Evolutionary conservation across 768 basidiomycete species (phyloP).

Genomic region (Multifurca ochricompacta): DNA sequence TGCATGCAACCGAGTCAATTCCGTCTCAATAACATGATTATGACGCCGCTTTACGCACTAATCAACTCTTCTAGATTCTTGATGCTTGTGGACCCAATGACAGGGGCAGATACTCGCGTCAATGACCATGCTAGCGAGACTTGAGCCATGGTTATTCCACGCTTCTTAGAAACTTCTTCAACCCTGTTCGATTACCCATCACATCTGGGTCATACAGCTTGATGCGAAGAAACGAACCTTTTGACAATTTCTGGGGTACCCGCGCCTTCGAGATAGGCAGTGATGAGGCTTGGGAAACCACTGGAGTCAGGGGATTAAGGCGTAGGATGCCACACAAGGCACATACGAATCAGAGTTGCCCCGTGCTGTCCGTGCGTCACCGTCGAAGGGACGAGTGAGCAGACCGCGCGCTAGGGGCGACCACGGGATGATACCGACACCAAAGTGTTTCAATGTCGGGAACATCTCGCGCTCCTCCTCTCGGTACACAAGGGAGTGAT

Average conservation of each 20-base stretch:
- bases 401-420: slow-evolving; percentile 17
- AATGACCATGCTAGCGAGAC: slow-evolving; percentile 32
- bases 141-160: slow-evolving; percentile 36
- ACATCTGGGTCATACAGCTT: background rate
- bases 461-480: slow-evolving; percentile 35
- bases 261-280: background rate
- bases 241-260: slow-evolving; percentile 17
- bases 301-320: background rate
- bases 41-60: background rate
- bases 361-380: background rate
- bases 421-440: slow-evolving; percentile 18
- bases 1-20: background rate
- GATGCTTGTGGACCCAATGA: slow-evolving; percentile 15
- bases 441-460: slow-evolving; percentile 24
- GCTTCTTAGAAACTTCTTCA: slow-evolving; percentile 33
- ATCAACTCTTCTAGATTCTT: slow-evolving; percentile 18
- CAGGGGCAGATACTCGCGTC: slow-evolving; percentile 6
- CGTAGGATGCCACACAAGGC: no score
- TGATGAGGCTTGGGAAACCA: background rate
- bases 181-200: slow-evolving; percentile 25
- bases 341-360: slow-evolving; percentile 2
- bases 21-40: no score
- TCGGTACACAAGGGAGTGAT: slow-evolving; percentile 32
- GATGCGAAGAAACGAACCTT: background rate
- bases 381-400: slow-evolving; percentile 14